phyloP scores from a whole-genome alignment of 2,329 filamentous ascomycete species.

The Penicillium freii region DNA sequence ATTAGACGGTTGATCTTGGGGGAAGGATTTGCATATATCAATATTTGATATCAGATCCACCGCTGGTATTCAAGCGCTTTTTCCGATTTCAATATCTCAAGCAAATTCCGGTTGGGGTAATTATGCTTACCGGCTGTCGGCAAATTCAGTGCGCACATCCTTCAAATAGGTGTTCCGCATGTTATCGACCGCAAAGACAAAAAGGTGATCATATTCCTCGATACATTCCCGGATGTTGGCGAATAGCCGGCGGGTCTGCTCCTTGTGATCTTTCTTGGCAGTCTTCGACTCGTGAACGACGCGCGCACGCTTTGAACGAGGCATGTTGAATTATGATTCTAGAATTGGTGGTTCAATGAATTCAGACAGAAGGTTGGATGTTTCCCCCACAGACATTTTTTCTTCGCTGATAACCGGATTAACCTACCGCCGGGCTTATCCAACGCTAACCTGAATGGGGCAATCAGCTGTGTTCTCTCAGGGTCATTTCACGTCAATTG shows the following conservation, averaged over 20 bases:
- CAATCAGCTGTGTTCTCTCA: slow-evolving; percentile 30
- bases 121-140: slow-evolving; percentile 70
- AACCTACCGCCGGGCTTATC: slow-evolving; percentile 41
- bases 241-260: slow-evolving; percentile 82
- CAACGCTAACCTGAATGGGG: slow-evolving; percentile 34
- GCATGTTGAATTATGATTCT: slow-evolving; percentile 60
- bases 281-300: slow-evolving; percentile 89
- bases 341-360: slow-evolving; percentile 10
- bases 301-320: slow-evolving; percentile 90
- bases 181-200: slow-evolving; percentile 92
- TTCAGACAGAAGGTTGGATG: slow-evolving; percentile 22
- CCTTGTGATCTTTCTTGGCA: slow-evolving; percentile 87
- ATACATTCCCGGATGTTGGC: slow-evolving; percentile 81
- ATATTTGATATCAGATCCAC: slow-evolving; percentile 5
- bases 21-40: slow-evolving; percentile 1
- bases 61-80: slow-evolving; percentile 3
- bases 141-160: slow-evolving; percentile 79
- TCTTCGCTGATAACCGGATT: slow-evolving; percentile 41
- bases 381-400: slow-evolving; percentile 31
- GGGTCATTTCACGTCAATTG: neutral
- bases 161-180: slow-evolving; percentile 98
- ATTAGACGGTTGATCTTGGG: neutral
- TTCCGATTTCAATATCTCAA: neutral
- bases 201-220: slow-evolving; percentile 83
- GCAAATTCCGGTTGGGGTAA: neutral